Conservation (phyloP, 192 early-diverging fungal genomes). For the Ambispora gerdemannii region DNA sequence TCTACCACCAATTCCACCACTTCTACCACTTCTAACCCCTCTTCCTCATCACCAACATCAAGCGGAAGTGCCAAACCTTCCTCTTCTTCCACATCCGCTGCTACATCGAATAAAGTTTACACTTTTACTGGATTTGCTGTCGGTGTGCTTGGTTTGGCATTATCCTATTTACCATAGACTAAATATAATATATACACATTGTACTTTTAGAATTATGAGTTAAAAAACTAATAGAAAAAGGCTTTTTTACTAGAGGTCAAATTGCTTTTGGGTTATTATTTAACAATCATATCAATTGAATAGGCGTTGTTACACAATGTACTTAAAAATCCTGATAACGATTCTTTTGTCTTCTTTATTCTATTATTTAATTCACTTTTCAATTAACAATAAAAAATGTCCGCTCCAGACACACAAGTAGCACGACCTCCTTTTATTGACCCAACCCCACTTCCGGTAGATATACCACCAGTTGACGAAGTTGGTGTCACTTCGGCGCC, state of each 20-base stretch:
- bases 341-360: too few relatives aligned
- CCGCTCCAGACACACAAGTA: too few relatives aligned
- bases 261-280: too few relatives aligned
- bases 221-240: too few relatives aligned
- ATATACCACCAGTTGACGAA: slow-evolving; percentile 74
- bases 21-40: not conserved
- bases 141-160: not conserved
- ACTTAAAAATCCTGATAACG: too few relatives aligned
- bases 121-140: not conserved
- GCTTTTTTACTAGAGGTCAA: too few relatives aligned
- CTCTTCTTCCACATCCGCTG: not conserved
- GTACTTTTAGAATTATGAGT: too few relatives aligned
- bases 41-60: not conserved
- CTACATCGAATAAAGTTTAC: not conserved
- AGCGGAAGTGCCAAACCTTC: not conserved
- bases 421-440: slow-evolving; percentile 72
- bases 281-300: too few relatives aligned
- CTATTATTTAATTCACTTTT: too few relatives aligned
- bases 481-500: slow-evolving; percentile 90
- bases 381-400: too few relatives aligned
- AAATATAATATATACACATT: too few relatives aligned
- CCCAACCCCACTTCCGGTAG: slow-evolving; percentile 70
- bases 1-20: not conserved
- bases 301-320: too few relatives aligned
- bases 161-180: slow-evolving; percentile 4